These are phyloP conservation scores for Elsinoe fawcettii DNA, from an alignment of 2,329 filamentous ascomycete species.

Conservation along the genomic window DNA sequence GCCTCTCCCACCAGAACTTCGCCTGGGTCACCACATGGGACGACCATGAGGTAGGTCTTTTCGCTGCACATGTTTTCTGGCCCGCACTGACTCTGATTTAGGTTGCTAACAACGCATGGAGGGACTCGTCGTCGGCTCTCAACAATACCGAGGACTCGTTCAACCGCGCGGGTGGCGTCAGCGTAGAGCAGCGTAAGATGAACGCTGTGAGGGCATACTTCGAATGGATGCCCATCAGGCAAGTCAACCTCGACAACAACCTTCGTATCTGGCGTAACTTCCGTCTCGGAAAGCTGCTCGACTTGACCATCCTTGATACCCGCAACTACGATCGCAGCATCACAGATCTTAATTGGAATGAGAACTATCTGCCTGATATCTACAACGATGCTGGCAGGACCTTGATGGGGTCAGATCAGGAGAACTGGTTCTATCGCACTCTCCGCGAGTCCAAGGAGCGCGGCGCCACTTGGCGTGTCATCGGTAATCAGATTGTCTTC, in stretches of 20 bases:
- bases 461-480: slow-evolving; percentile 62
- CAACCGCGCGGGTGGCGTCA: slow-evolving; percentile 47
- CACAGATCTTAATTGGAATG: slow-evolving; percentile 52
- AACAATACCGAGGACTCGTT: slow-evolving; percentile 64
- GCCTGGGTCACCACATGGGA: slow-evolving; percentile 60
- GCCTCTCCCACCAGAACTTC: slow-evolving; percentile 48
- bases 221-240: slow-evolving; percentile 56
- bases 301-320: slow-evolving; percentile 62
- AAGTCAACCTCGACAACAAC: slow-evolving; percentile 61
- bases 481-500: slow-evolving; percentile 65
- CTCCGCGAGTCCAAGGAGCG: slow-evolving; percentile 43
- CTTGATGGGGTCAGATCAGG: slow-evolving; percentile 65
- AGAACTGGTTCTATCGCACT: slow-evolving; percentile 62
- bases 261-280: slow-evolving; percentile 62
- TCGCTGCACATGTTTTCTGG: too few relatives aligned
- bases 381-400: slow-evolving; percentile 59
- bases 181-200: slow-evolving; percentile 63
- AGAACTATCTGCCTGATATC: slow-evolving; percentile 52
- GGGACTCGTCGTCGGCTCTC: slow-evolving; percentile 51
- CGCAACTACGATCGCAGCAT: slow-evolving; percentile 61
- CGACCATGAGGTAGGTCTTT: slow-evolving; percentile 48
- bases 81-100: background rate
- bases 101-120: slow-evolving; percentile 54
- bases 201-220: slow-evolving; percentile 65
- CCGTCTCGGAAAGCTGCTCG: slow-evolving; percentile 55